Base-by-base conservation (phyloP, 169 alveolate species). In the Plasmodium reichenowi region DNA sequence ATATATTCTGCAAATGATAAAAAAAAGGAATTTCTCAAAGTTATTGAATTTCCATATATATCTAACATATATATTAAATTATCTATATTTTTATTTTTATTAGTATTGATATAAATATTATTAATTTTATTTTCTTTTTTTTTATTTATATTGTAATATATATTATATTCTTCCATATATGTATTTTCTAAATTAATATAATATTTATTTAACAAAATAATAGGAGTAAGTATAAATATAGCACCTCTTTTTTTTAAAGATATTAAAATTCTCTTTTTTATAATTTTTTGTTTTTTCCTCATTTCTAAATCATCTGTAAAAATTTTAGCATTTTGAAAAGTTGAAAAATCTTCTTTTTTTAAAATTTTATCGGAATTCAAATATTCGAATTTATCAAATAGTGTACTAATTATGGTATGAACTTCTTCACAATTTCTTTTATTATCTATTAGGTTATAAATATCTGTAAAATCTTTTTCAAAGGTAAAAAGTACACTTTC, bases 401-500 rank as follows among this genome's bases (percentile, higher is more conserved):
- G 76, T 3, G 94, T 78, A 74, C 89, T 47, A 52, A 94, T 74
- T 75, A 94, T 74, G 72, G 91, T 90, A 22, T 74, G 93, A 7
- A 93, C 91, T 75, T 94, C 96, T 76, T 92, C 93, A 63, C 95
- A 94, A 63, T 94, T 89, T 12, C 95, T 93, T 72, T 92, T 92
- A 64, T 92, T 87, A 20, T 89, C 91, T 43, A 94, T 89, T 66
- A 94, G 91, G 22, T 86, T 76, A 72, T 94, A 94, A 67, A 94
- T 88, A 45, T 92, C 83, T 38, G 63, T 73, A 48, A 90, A 88
- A 59, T 94, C 93, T 66, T 92, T 87, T 63, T 92, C 93, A 86
- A 59, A 67, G 43, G 91, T 76, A 15, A 91, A 89, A 50, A 89
- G 83, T 17, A 94, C 47, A 43, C 92, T 93, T 50, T 91, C 93